Conservation (phyloP, 2,329 filamentous ascomycete species). For the Penicillium rolfsii region DNA sequence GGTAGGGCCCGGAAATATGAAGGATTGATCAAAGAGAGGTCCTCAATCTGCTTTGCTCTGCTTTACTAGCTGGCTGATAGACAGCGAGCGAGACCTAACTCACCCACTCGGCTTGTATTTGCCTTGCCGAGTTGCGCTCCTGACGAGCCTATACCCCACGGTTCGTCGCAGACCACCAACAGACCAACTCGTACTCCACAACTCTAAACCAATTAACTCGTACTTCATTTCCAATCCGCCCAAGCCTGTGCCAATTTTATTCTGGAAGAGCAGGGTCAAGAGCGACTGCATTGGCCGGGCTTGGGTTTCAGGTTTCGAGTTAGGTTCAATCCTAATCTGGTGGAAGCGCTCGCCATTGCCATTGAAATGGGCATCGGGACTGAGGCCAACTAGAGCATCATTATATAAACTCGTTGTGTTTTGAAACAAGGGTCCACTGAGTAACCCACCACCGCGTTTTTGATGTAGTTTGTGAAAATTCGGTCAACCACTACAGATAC, state of each 20-base stretch:
- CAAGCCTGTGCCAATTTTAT: neutral
- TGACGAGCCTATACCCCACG: neutral
- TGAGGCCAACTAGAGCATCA: neutral
- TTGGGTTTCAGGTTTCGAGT: constrained; percentile 9
- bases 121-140: neutral
- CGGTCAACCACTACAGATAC: neutral
- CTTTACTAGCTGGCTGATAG: neutral
- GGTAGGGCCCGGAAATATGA: neutral
- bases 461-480: constrained; percentile 1
- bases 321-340: neutral
- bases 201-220: neutral
- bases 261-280: neutral
- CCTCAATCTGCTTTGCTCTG: neutral
- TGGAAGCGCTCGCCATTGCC: neutral
- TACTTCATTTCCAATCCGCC: neutral
- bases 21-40: constrained; percentile 1
- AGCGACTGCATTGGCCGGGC: constrained; percentile 7
- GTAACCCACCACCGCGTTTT: neutral
- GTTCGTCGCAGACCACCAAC: neutral
- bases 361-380: neutral
- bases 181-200: neutral
- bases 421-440: neutral
- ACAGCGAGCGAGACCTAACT: neutral
- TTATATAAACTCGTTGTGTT: neutral
- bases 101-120: neutral